Evolutionary conservation across 2,329 filamentous ascomycete species (phyloP).

Genomic region (Aspergillus chevalieri): DNA sequence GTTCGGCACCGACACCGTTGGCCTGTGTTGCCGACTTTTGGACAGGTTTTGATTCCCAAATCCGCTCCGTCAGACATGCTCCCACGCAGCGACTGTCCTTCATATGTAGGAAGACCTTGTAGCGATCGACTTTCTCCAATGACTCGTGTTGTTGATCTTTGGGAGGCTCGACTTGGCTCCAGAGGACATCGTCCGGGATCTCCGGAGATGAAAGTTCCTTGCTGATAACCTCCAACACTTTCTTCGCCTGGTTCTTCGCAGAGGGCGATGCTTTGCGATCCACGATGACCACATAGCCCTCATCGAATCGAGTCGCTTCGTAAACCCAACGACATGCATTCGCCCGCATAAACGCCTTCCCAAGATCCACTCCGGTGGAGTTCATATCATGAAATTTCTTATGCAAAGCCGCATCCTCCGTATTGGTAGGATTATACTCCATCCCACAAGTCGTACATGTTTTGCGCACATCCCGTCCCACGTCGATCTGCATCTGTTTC

Average conservation of each 20-base stretch:
- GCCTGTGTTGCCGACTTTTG: constrained; percentile 23
- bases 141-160: constrained; percentile 29
- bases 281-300: constrained; percentile 53
- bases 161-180: constrained; percentile 44
- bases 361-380: constrained; percentile 55
- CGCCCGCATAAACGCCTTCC: constrained; percentile 51
- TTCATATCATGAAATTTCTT: constrained; percentile 60
- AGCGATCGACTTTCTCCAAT: constrained; percentile 43
- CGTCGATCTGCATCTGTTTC: constrained; percentile 57
- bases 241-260: constrained; percentile 48
- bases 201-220: constrained; percentile 56
- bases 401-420: constrained; percentile 57
- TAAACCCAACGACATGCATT: constrained; percentile 48
- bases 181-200: constrained; percentile 53
- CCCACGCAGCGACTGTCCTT: constrained; percentile 57
- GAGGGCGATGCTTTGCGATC: constrained; percentile 48
- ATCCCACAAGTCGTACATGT: constrained; percentile 58
- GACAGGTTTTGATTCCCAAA: constrained; percentile 51
- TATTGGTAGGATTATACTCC: constrained; percentile 59
- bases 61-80: constrained; percentile 56
- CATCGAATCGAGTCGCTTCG: constrained; percentile 44
- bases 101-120: constrained; percentile 58
- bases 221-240: constrained; percentile 57
- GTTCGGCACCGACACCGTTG: constrained; percentile 5
- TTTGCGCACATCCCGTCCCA: constrained; percentile 51